phyloP scores from a whole-genome alignment of 148 eudicot species.

The Linanthus parryae region DNA sequence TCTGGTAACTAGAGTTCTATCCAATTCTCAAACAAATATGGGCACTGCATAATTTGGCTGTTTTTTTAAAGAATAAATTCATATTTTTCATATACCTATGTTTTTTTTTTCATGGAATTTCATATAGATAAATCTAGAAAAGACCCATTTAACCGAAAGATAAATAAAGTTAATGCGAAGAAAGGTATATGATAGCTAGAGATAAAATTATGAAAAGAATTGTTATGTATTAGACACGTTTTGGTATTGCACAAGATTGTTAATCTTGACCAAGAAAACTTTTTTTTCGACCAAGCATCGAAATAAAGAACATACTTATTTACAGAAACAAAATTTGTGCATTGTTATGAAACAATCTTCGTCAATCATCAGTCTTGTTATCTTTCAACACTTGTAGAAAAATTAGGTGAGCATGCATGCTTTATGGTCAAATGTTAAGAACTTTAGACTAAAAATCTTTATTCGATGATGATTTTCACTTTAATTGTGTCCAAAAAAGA shows the following conservation, averaged over 20 bases:
- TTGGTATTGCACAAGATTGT: background rate
- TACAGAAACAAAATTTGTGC: background rate
- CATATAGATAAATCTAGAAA: background rate
- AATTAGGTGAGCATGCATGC: conserved; percentile 4
- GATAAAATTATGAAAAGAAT: background rate
- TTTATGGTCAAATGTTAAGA: conserved; percentile 14
- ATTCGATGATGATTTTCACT: conserved; percentile 5
- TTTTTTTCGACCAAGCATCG: background rate
- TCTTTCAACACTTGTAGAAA: background rate
- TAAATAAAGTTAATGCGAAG: conserved; percentile 20
- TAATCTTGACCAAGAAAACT: background rate
- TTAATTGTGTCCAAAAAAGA: conserved; percentile 4
- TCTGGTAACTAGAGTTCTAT: background rate
- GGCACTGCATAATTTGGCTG: background rate
- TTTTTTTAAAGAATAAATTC: background rate
- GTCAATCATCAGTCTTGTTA: background rate
- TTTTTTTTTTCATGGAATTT: background rate
- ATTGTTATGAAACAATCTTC: background rate
- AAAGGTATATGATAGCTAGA: conserved; percentile 14
- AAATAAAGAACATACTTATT: background rate
- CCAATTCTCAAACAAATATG: background rate
- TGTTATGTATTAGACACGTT: background rate
- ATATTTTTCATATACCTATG: too few species aligned
- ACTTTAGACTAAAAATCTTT: conserved; percentile 4
- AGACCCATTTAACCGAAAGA: conserved; percentile 5